Base-by-base conservation (phyloP, 495 filamentous ascomycete species). In the Mytilinidion resinicola region DNA sequence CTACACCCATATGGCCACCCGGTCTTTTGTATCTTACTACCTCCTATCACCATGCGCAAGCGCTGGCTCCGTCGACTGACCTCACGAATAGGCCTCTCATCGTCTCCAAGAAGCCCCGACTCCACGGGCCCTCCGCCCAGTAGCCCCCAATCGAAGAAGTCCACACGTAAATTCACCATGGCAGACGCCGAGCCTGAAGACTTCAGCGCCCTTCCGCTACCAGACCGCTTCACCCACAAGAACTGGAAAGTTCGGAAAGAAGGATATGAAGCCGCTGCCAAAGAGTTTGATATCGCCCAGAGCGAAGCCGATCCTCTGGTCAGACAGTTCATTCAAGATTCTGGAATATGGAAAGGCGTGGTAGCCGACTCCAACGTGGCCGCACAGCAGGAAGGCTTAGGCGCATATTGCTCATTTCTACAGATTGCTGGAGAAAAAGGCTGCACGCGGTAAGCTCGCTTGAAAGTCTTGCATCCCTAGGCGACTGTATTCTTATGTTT, bases 231-330 rank as follows among this genome's bases (percentile, higher is more conserved):
- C 71, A 72, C 84, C 42, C 90, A 96, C 77, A 96, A 96, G 86
- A 84, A 87, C 68, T 99, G 93, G 93, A 99, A 99, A 80, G 93
- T 93, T 42, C 82, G 93, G 62, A 99, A 99, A 72, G 81, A 83
- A 69, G 93, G 87, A 49, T 99, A 97, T 72, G 93, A 97, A 76
- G 90, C 92, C 60, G 92, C 90, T 43, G 83, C 88, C 39, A 87
- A 89, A 68, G 80, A 83, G 62, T 97, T 99, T 67, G 86, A 91
- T 69, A 79, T 80, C 56, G 89, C 91, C 9, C 84, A 87, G 53
- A 89, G 93, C 75, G 93, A 97, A 71, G 82, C 87, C 62, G 86
- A 93, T 66, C 86, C 91, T 9, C 84, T 84, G 8, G 96, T 97
- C 59, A 79, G 81, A 51, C 88, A 89, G 8, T 97, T 96, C 70